Percentiles rank a stretch among this genome's conserved stretches.
Conservation (phyloP, 2,329 filamentous ascomycete genomes). For the Plectosphaerella plurivora region DNA sequence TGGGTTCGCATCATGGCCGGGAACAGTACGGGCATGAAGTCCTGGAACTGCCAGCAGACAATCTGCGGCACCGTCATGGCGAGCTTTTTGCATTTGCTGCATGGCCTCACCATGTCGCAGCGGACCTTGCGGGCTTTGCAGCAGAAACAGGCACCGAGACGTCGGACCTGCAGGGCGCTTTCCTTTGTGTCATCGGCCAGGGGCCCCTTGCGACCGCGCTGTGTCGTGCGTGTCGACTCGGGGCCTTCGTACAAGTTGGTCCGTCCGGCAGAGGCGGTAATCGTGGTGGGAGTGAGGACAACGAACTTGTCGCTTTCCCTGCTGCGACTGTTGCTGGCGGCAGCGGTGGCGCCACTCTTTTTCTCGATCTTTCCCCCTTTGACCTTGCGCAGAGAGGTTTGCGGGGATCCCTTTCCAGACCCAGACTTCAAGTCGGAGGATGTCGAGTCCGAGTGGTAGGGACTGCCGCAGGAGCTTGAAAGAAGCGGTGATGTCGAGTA, state of each 20-base stretch:
- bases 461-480: constrained; percentile 21
- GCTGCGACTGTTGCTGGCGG: constrained; percentile 18
- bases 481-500: constrained; percentile 27
- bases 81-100: constrained; percentile 52
- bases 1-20: constrained; percentile 47
- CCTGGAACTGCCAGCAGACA: constrained; percentile 55
- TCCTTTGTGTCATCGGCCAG: constrained; percentile 50
- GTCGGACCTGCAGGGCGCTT: constrained; percentile 48
- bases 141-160: constrained; percentile 50
- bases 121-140: constrained; percentile 56
- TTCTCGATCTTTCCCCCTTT: constrained; percentile 41
- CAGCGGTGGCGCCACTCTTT: constrained; percentile 14
- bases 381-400: constrained; percentile 35
- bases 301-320: constrained; percentile 36
- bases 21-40: constrained; percentile 49
- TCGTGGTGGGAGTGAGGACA: constrained; percentile 50
- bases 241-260: constrained; percentile 52
- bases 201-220: constrained; percentile 52
- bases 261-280: constrained; percentile 44
- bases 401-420: constrained; percentile 18
- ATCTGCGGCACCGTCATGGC: constrained; percentile 44
- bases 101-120: constrained; percentile 51
- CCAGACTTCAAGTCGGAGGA: constrained; percentile 23
- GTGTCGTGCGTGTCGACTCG: constrained; percentile 46
- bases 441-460: constrained; percentile 9